Conservation (phyloP, 2,329 filamentous ascomycete genomes). For the Paraphaeosphaeria sporulosa region DNA sequence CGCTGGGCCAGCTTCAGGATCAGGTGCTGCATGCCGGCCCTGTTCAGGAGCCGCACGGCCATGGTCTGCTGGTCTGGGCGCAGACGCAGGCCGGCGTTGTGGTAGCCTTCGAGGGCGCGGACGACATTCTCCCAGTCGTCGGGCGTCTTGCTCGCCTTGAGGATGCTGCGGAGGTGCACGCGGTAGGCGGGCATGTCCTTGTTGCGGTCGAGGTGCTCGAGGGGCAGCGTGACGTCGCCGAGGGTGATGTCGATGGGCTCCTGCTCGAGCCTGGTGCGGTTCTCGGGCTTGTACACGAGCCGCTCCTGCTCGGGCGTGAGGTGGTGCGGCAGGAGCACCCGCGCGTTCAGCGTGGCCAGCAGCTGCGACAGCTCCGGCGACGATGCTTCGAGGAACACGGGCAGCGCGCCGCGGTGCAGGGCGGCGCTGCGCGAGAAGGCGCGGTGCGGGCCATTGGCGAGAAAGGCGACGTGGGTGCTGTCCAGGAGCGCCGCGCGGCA, state of each 20-base stretch:
- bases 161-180: constrained; percentile 22
- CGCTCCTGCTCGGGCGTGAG: constrained; percentile 51
- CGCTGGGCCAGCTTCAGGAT: constrained; percentile 42
- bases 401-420: constrained; percentile 45
- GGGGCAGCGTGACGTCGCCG: constrained; percentile 46
- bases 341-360: constrained; percentile 51
- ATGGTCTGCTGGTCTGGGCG: constrained; percentile 23
- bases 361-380: constrained; percentile 51
- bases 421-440: constrained; percentile 38
- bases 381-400: constrained; percentile 52
- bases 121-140: constrained; percentile 48
- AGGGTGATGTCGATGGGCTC: constrained; percentile 53
- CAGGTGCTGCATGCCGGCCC: constrained; percentile 34
- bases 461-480: constrained; percentile 17
- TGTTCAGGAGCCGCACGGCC: constrained; percentile 29
- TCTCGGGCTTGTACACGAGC: constrained; percentile 52
- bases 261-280: constrained; percentile 51
- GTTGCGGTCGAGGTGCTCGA: constrained; percentile 42
- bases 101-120: constrained; percentile 40
- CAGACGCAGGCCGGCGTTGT: constrained; percentile 33
- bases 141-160: constrained; percentile 28
- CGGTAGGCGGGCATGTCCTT: constrained; percentile 27
- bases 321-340: constrained; percentile 55
- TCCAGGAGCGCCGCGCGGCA: constrained; percentile 34
- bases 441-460: constrained; percentile 34